Conservation (phyloP, 1,284 basidiomycete genomes). For the Tilletia caries region DNA sequence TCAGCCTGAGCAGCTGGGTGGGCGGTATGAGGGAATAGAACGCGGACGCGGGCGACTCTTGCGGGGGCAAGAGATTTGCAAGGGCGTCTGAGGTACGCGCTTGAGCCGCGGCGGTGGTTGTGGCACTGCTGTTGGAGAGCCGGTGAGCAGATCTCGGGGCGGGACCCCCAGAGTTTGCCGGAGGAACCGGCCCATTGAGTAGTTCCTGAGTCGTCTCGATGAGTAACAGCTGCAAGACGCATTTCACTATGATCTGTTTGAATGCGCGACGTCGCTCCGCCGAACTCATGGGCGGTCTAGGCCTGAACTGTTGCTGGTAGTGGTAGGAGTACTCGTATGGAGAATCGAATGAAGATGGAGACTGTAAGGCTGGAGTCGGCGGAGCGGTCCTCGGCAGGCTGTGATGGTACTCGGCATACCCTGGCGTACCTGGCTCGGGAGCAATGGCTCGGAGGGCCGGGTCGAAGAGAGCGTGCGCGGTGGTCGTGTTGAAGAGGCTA, state of each 20-base stretch:
- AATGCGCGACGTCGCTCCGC: slow-evolving; percentile 83
- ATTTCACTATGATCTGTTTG: slow-evolving; percentile 99
- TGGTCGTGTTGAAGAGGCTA: slow-evolving; percentile 92
- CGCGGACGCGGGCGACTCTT: slow-evolving; percentile 13
- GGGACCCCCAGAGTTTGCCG: background rate
- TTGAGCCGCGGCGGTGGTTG: slow-evolving; percentile 18
- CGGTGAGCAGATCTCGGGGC: background rate
- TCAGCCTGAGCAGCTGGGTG: slow-evolving; percentile 83
- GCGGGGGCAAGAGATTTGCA: background rate
- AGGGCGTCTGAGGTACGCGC: slow-evolving; percentile 48
- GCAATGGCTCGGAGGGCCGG: slow-evolving; percentile 64
- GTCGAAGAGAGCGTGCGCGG: slow-evolving; percentile 95
- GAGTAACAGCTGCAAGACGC: slow-evolving; percentile 89
- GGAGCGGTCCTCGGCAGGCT: background rate
- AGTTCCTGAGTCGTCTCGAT: slow-evolving; percentile 98
- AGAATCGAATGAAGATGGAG: slow-evolving; percentile 7
- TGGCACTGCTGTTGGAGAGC: no score
- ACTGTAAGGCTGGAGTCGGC: background rate
- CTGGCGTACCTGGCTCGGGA: slow-evolving; percentile 10
- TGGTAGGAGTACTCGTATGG: slow-evolving; percentile 15
- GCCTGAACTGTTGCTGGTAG: background rate
- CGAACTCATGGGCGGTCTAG: slow-evolving; percentile 55
- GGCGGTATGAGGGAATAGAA: slow-evolving; percentile 94
- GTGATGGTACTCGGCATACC: background rate
- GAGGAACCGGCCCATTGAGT: slow-evolving; percentile 60